Percentiles rank a stretch among this genome's conserved stretches.
Conservation (phyloP, 257 asterid species). For the Lavandula angustifolia region DNA sequence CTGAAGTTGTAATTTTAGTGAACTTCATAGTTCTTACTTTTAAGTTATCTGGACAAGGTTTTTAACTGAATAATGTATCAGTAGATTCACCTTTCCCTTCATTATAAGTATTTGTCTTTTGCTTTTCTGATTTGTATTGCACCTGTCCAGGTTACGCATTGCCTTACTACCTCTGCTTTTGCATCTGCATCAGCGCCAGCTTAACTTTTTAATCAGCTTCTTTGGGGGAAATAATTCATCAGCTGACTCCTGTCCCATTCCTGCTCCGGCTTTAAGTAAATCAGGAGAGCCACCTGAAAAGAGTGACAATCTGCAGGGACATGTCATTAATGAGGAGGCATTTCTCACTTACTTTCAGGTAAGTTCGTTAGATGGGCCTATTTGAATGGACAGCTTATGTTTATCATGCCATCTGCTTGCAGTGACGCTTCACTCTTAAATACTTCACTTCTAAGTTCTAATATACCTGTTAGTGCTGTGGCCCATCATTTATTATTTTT, state of each 20-base stretch:
- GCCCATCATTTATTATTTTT: slow-evolving; percentile 13
- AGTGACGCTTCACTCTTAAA: slow-evolving; percentile 17
- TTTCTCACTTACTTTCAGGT: slow-evolving; percentile 94
- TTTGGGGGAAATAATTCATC: slow-evolving; percentile 70
- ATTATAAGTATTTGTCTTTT: slow-evolving; percentile 22
- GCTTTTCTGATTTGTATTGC: slow-evolving; percentile 28
- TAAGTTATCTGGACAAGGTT: background rate
- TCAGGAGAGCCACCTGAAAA: slow-evolving; percentile 45
- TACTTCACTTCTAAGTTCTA: slow-evolving; percentile 19
- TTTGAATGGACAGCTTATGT: slow-evolving; percentile 1
- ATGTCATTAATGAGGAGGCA: slow-evolving; percentile 68
- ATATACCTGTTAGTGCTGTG: slow-evolving; percentile 5
- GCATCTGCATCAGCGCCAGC: slow-evolving; percentile 97
- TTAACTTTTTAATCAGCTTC: slow-evolving; percentile 88
- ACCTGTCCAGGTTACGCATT: slow-evolving; percentile 67
- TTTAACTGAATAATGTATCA: slow-evolving; percentile 5
- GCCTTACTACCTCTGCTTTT: slow-evolving; percentile 79
- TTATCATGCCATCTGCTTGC: slow-evolving; percentile 17
- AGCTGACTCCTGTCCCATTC: slow-evolving; percentile 45
- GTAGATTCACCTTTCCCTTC: slow-evolving; percentile 12
- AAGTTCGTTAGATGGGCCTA: slow-evolving; percentile 35
- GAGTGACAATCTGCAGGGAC: slow-evolving; percentile 44
- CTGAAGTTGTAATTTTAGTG: slow-evolving; percentile 25
- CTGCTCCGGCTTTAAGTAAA: slow-evolving; percentile 43
- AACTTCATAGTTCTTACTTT: slow-evolving; percentile 8